Evolutionary conservation across 352 stramenopile genomes (phyloP).

Genomic region (Globisporangium megalacanthum): DNA sequence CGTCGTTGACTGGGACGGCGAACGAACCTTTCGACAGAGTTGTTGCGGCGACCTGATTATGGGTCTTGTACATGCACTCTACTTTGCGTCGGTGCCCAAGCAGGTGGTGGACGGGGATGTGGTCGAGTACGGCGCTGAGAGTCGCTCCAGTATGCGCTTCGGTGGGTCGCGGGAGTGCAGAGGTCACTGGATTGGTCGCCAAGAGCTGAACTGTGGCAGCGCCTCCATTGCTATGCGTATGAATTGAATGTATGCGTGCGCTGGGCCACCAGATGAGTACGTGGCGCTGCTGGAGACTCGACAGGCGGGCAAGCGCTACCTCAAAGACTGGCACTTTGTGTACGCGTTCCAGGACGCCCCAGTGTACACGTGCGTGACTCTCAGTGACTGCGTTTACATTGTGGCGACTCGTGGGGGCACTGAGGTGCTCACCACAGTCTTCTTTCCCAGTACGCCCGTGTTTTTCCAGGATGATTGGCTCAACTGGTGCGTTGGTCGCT

Average conservation of each 20-base stretch:
- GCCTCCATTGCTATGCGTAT: neutral
- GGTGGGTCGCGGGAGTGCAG: slow-evolving; percentile 17
- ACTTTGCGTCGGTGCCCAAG: neutral
- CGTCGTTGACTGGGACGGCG: too few species aligned
- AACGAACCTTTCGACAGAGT: too few species aligned
- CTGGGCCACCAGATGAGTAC: slow-evolving; percentile 40
- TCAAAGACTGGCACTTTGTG: slow-evolving; percentile 87
- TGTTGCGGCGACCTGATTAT: neutral
- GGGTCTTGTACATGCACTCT: too few species aligned
- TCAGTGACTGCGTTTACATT: neutral
- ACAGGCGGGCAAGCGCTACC: slow-evolving; percentile 50
- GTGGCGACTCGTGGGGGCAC: neutral
- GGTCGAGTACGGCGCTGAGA: slow-evolving; percentile 54
- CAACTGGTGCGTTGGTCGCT: slow-evolving; percentile 59
- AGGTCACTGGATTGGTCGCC: neutral
- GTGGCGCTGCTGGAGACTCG: slow-evolving; percentile 44
- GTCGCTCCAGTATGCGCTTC: slow-evolving; percentile 53
- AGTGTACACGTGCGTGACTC: slow-evolving; percentile 42
- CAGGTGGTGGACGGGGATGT: slow-evolving; percentile 61
- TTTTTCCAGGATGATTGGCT: slow-evolving; percentile 92
- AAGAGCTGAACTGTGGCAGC: neutral
- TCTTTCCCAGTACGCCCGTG: slow-evolving; percentile 51
- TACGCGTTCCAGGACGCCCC: slow-evolving; percentile 42
- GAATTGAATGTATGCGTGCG: neutral
- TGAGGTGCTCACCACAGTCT: neutral